Conservation (phyloP, 2,329 filamentous ascomycete genomes). For the Calonectria pseudoreteaudii region DNA sequence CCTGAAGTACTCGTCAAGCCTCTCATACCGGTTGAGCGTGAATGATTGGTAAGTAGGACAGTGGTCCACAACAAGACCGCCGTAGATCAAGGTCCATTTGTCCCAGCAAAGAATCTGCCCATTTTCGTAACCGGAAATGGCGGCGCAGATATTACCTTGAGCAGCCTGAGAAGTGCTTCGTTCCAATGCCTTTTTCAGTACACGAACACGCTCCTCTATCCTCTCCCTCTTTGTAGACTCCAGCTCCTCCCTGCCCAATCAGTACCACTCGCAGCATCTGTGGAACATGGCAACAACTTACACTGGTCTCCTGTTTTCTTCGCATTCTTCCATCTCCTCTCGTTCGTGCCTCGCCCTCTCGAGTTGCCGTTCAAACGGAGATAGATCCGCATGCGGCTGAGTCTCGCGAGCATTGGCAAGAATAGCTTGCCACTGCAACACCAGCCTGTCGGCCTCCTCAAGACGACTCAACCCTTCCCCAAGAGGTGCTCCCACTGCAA, state of each 20-base stretch:
- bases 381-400: conserved; percentile 37
- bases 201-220: conserved; percentile 18
- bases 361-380: conserved; percentile 32
- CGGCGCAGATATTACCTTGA: conserved; percentile 32
- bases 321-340: conserved; percentile 34
- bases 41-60: conserved; percentile 42
- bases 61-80: conserved; percentile 33
- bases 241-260: conserved; percentile 36
- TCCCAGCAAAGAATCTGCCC: conserved; percentile 38
- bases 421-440: conserved; percentile 42
- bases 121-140: conserved; percentile 36
- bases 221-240: conserved; percentile 37
- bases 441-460: conserved; percentile 37
- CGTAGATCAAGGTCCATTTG: conserved; percentile 41
- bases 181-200: conserved; percentile 24
- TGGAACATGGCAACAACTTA: conserved; percentile 20
- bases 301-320: conserved; percentile 38
- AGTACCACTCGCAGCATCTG: background rate
- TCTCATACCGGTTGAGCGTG: conserved; percentile 35
- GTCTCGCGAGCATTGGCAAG: conserved; percentile 31
- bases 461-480: conserved; percentile 38
- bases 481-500: conserved; percentile 37
- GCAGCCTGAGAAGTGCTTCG: conserved; percentile 22
- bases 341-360: conserved; percentile 24
- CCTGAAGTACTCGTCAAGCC: conserved; percentile 35